Evolutionary conservation across 2,329 filamentous ascomycete genomes (phyloP).

Genomic region (Stemphylium vesicarium): DNA sequence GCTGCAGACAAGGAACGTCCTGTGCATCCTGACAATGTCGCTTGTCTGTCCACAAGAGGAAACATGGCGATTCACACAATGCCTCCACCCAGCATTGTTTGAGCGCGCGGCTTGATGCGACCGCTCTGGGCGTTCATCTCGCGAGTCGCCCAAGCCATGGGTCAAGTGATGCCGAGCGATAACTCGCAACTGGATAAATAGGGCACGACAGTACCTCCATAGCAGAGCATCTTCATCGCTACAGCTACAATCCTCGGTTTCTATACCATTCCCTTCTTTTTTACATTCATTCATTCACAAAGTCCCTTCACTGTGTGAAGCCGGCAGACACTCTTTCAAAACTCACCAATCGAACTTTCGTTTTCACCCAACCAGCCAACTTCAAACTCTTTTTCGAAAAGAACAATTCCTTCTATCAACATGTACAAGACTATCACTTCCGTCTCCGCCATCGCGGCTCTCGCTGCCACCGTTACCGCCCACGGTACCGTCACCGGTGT

Average conservation of each 20-base stretch:
- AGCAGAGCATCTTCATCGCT: conserved; percentile 26
- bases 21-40: conserved; percentile 33
- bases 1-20: conserved; percentile 22
- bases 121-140: conserved; percentile 15
- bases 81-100: conserved; percentile 9
- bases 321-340: conserved; percentile 43
- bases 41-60: conserved; percentile 24
- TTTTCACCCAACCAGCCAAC: conserved; percentile 21
- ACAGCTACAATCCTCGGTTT: conserved; percentile 33
- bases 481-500: conserved; percentile 56
- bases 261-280: conserved; percentile 38
- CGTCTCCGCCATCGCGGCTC: conserved; percentile 37
- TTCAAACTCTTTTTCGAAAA: conserved; percentile 16
- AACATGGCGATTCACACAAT: conserved; percentile 17
- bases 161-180: neutral
- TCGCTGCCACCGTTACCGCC: conserved; percentile 52
- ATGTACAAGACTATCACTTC: conserved; percentile 41
- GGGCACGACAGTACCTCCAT: conserved; percentile 11
- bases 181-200: conserved; percentile 30
- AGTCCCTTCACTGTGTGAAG: conserved; percentile 44
- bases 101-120: conserved; percentile 26
- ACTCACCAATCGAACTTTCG: conserved; percentile 22
- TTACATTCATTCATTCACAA: conserved; percentile 31
- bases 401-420: conserved; percentile 18
- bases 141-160: conserved; percentile 1